phyloP scores from a whole-genome alignment of 768 basidiomycete species.

The Kockovaella imperatae region DNA sequence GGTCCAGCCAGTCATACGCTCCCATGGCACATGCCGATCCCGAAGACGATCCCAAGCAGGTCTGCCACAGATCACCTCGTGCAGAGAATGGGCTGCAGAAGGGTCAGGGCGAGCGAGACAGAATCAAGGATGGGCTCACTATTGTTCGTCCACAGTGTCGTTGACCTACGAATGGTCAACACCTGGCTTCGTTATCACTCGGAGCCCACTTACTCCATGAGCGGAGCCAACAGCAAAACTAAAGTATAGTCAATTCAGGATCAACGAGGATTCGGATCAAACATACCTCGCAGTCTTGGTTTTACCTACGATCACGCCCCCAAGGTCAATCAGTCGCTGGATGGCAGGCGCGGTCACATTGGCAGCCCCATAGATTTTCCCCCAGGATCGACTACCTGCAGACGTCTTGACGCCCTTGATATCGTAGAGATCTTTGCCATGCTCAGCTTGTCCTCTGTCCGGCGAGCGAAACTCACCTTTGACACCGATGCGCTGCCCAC shows the following conservation, averaged over 20 bases:
- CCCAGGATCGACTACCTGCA: constrained; percentile 46
- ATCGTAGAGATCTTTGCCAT: constrained; percentile 47
- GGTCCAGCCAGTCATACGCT: constrained; percentile 41
- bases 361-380: constrained; percentile 44
- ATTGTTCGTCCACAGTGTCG: constrained; percentile 1
- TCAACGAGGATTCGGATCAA: background rate
- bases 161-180: too few relatives aligned
- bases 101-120: background rate
- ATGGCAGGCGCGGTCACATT: constrained; percentile 48
- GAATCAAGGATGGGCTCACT: background rate
- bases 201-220: background rate
- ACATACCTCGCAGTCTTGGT: constrained; percentile 46
- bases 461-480: constrained; percentile 43
- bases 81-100: constrained; percentile 29
- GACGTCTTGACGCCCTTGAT: constrained; percentile 45
- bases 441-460: background rate
- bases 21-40: constrained; percentile 31
- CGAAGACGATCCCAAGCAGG: constrained; percentile 26
- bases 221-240: background rate
- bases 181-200: background rate
- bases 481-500: constrained; percentile 37
- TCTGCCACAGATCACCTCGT: constrained; percentile 38
- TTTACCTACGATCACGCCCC: constrained; percentile 54
- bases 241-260: too few relatives aligned
- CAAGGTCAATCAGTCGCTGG: constrained; percentile 50